Evolutionary conservation across 768 basidiomycete genomes (phyloP), one percentile per base, ranked within the genome.

Genomic region (Trametes sanguinea): DNA sequence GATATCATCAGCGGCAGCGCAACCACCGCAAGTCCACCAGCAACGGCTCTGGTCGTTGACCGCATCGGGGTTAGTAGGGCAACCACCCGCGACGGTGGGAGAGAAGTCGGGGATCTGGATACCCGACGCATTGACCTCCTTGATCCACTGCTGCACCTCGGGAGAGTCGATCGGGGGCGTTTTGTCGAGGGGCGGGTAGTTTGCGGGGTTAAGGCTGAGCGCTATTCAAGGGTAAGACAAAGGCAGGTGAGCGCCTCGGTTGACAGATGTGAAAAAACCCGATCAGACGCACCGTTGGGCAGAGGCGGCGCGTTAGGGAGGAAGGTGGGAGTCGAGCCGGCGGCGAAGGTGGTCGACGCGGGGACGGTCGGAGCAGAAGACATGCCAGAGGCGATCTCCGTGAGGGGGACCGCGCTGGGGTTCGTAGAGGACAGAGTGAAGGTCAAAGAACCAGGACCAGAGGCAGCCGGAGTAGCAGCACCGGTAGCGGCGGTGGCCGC

Each of bases 11-110:
- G 74, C 63, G 16, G 83, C 78, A 2, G 81, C 84, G 76, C 90
- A 92, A 40, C 87, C 85, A 67, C 84, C 82, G 69, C 90, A 92
- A 10, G 89, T 88, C 89, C 88, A 92, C 90, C 90, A 92, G 74
- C 89, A 90, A 29, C 84, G 78, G 71, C 90, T 68, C 6, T 46
- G 4, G 42, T 63, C 86, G 7, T 77, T 74, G 8, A 83, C 86
- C 1, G 80, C 83, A 7, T 68, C 61, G 0, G 69, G 72, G 70
- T 91, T 89, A 40, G 82, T 79, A 2, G 83, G 71, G 70, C 91
- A 93, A 29, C 77, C 75, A 52, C 74, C 74, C 17, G 66, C 55
- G n/a, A 60, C 65, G n/a, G 77, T 89, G 29, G 74, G 72, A 2
- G 72, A 17, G 62, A 88, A 74, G 71, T 78, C 66, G 7, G 91